Base-by-base conservation (phyloP, 768 basidiomycete genomes). In the Tulasnella calospora region DNA sequence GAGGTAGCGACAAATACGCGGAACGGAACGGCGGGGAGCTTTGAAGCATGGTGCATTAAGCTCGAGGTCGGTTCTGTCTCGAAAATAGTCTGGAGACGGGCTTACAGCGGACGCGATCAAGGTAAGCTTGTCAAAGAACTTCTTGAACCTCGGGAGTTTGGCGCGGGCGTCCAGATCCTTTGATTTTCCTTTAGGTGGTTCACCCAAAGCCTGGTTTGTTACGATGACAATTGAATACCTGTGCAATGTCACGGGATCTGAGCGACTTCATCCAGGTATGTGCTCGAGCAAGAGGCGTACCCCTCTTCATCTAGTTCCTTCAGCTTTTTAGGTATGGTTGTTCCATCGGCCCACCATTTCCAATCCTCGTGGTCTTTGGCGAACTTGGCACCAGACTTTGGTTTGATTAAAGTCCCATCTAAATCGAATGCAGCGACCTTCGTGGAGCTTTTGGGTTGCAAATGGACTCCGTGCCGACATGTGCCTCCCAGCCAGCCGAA, bases 381-480 rank as follows among this genome's bases (percentile, higher is more conserved):
- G 80, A 91, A 92, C 38, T 82, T 83, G 30, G 71, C 80, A 9
- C 84, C 85, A 21, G 83, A 84, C 46, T 80, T 78, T 0, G 87
- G 83, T 76, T 84, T 82, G 83, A 98, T 95, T 79, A 96, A 81
- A 0, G 94, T 96, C 3, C 93, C 94, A 82, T 98, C 96, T 33
- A 98, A 85, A 83, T 98, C 96, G 80, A 96, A 93, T 17, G 90
- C 88, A 13, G 93, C 92, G 41, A 95, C 88, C 80, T 91, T 92
- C n/a, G 86, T 46, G 1, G 84, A 84, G 10, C 86, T 84, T 17
- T 84, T 82, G 0, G 90, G 91, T 0, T 82, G 80, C 9, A 83
- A 80, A 82, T 85, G 83, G 36, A 82, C 75, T 44, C 84, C 86
- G 77, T 86, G 84, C 12, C 86, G 81, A 76, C 86, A 86, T 19